Evolutionary conservation across 75 land plant genomes (phyloP), one percentile per base, ranked within the genome.

Genomic region (Picea glauca): DNA sequence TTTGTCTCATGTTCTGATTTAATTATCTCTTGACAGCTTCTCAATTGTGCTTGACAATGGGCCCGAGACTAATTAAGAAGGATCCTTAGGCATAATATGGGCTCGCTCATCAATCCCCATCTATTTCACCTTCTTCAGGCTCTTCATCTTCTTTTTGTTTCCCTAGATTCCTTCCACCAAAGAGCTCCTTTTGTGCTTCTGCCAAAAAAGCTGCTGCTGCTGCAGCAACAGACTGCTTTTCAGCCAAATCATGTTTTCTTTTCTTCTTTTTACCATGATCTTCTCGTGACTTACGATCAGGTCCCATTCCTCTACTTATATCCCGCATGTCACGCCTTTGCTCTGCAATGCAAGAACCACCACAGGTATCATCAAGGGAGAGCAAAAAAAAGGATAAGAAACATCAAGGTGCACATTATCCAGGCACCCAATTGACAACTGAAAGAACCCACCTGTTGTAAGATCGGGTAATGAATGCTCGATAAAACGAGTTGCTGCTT

Each of bases 151-250:
- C 56, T 8, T 50, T 50, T 9, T 50, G 23, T 3, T 70, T 70
- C 73, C 54, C 54, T 8, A 17, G 54, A 43, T 21, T 70, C 23
- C 3, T 20, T 43, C 73, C 83, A 75, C 87, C 89, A 78, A 91
- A 81, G 58, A 94, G 89, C 78, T 94, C 98, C 54, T 76, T 84
- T n/a, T 82, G 72, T 66, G 95, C 91, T 78, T 94, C 88, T 30
- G 86, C 86, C 78, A 95, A 89, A 85, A 95, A 95, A n/a, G 89
- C 93, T 58, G 89, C 80, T n/a, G 96, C 96, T 74, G 87, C 91
- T 20, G 77, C 77, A 30, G 70, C 83, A 35, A 91, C 88, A 58
- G 93, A 91, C 23, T 77, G 80, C 33, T 72, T 85, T 60, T 84
- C 90, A 40, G 81, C 74, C 32, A 81, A 62, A 30, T 83, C 87